Percentiles rank a stretch among this genome's conserved stretches.
Evolutionary conservation across 2,329 filamentous ascomycete species (phyloP).

Genomic region (Gaeumannomyces tritici): DNA sequence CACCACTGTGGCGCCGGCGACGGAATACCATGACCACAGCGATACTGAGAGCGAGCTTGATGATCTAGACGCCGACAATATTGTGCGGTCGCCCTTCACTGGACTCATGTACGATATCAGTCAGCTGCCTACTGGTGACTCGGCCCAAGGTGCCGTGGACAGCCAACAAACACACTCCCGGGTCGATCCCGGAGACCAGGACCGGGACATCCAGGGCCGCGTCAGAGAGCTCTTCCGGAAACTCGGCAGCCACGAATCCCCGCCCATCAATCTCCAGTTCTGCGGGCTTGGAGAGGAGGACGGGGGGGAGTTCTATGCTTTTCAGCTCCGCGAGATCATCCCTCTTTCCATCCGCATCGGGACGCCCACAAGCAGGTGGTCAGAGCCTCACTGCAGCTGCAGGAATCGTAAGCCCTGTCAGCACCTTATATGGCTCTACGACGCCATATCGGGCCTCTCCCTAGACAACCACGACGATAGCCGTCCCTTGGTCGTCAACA

Average conservation of each 20-base stretch:
- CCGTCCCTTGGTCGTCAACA: conserved; percentile 19
- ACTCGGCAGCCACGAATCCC: conserved; percentile 24
- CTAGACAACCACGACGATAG: conserved; percentile 31
- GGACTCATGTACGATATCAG: conserved; percentile 20
- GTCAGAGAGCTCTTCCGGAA: conserved; percentile 33
- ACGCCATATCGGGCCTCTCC: conserved; percentile 39
- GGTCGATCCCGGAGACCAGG: background rate
- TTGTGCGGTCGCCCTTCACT: conserved; percentile 22
- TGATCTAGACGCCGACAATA: conserved; percentile 17
- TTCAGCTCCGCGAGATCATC: conserved; percentile 45
- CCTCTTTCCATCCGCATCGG: conserved; percentile 42
- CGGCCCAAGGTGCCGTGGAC: conserved; percentile 21
- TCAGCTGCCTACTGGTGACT: conserved; percentile 5
- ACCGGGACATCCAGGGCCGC: background rate
- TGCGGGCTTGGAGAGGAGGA: conserved; percentile 26
- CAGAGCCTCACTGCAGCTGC: conserved; percentile 38
- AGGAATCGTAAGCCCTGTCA: conserved; percentile 30
- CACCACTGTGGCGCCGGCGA: conserved; percentile 11
- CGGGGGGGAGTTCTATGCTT: conserved; percentile 28
- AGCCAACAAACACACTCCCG: background rate
- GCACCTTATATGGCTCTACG: conserved; percentile 45
- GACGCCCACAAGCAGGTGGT: conserved; percentile 25
- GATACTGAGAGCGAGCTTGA: conserved; percentile 17
- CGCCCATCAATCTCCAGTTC: conserved; percentile 38
- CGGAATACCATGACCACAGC: conserved; percentile 5